phyloP scores from a whole-genome alignment of 208 protist genomes.

The Wallacemonas sp. region DNA sequence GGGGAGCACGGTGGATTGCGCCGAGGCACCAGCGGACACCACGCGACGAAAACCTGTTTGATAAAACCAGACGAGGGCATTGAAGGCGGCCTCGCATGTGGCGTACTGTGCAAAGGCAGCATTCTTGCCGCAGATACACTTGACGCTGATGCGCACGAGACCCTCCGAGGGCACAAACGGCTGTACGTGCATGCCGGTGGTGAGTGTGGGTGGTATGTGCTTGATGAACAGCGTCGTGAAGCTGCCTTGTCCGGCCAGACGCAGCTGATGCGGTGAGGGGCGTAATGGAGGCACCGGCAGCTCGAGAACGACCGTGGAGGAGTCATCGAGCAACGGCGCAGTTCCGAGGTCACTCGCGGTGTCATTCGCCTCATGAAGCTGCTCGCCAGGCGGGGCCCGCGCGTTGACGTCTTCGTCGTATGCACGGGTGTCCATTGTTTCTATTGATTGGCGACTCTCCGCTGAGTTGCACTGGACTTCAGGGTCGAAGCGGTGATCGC shows the following conservation, averaged over 20 bases:
- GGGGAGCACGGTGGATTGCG: too few relatives aligned
- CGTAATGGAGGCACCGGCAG: slow-evolving; percentile 1
- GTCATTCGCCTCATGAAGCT: too few relatives aligned
- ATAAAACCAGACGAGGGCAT: slow-evolving; percentile 57
- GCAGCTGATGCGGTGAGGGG: slow-evolving; percentile 4
- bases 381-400: too few relatives aligned
- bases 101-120: slow-evolving; percentile 68
- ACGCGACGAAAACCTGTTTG: slow-evolving; percentile 20
- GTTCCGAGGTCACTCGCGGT: too few relatives aligned
- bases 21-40: background rate
- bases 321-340: background rate
- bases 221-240: slow-evolving; percentile 53
- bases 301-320: background rate
- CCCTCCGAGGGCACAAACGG: slow-evolving; percentile 55
- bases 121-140: slow-evolving; percentile 36
- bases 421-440: too few relatives aligned
- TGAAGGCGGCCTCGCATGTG: slow-evolving; percentile 23
- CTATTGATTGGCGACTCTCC: too few relatives aligned
- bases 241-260: background rate
- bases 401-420: too few relatives aligned
- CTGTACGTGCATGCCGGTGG: slow-evolving; percentile 37
- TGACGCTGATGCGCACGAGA: slow-evolving; percentile 43
- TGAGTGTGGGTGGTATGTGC: slow-evolving; percentile 37
- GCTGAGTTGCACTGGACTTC: too few relatives aligned
- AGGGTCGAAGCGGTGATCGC: too few relatives aligned